Evolutionary conservation across 164 flowering plant species (phyloP).

Genomic region (Akebia trifoliata): DNA sequence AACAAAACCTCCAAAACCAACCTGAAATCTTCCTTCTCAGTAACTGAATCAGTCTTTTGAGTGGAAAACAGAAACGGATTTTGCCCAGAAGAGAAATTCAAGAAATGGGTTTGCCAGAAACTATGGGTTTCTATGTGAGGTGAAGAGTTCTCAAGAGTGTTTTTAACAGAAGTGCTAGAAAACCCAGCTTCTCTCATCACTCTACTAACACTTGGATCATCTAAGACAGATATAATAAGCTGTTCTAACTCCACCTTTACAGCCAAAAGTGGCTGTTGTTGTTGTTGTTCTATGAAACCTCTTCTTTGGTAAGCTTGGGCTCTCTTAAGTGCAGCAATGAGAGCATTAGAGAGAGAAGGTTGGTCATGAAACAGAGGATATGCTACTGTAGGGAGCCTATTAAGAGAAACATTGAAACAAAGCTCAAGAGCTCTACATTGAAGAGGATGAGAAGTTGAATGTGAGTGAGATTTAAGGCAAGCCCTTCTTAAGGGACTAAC

Average conservation of each 20-base stretch:
- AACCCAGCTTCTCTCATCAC: slow-evolving; percentile 98
- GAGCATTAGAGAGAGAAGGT: slow-evolving; percentile 84
- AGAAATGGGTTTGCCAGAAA: slow-evolving; percentile 53
- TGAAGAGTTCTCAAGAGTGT: slow-evolving; percentile 61
- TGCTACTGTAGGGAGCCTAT: slow-evolving; percentile 74
- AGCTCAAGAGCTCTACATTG: slow-evolving; percentile 93
- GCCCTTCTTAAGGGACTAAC: slow-evolving; percentile 59
- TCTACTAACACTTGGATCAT: slow-evolving; percentile 94
- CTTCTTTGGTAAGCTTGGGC: slow-evolving; percentile 90
- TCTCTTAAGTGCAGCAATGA: slow-evolving; percentile 86
- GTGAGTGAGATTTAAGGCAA: slow-evolving; percentile 74
- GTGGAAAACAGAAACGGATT: slow-evolving; percentile 47
- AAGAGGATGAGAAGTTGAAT: slow-evolving; percentile 56
- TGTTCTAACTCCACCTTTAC: slow-evolving; percentile 85
- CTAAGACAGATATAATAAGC: slow-evolving; percentile 78
- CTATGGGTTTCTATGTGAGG: slow-evolving; percentile 24
- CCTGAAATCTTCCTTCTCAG: slow-evolving; percentile 44
- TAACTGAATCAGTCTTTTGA: slow-evolving; percentile 29
- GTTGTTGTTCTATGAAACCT: slow-evolving; percentile 71
- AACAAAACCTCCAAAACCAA: slow-evolving; percentile 54
- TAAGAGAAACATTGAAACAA: slow-evolving; percentile 94
- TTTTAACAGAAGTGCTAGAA: slow-evolving; percentile 72
- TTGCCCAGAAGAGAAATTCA: slow-evolving; percentile 39
- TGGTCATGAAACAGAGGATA: slow-evolving; percentile 49
- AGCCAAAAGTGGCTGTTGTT: slow-evolving; percentile 49